Percentiles rank a stretch among this genome's conserved stretches.
Evolutionary conservation across 805 yeast genomes (phyloP).

Genomic region (Nakazawaea ernobii): DNA sequence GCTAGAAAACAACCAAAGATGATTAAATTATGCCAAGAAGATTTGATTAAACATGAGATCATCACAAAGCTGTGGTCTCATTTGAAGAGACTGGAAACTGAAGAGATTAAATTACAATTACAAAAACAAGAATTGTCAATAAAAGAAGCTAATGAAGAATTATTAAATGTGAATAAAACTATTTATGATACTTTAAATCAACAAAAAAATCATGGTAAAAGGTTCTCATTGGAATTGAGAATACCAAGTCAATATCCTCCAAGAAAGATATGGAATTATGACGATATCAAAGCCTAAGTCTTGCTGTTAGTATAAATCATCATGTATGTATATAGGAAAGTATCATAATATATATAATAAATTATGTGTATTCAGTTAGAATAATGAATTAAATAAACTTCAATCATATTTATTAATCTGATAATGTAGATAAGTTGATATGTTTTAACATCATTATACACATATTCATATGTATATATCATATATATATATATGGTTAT

Average conservation of each 20-base stretch:
- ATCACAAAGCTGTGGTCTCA: conserved; percentile 79
- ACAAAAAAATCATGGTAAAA: conserved; percentile 35
- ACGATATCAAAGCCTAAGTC: neutral
- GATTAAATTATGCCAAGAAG: conserved; percentile 71
- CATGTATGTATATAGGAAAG: neutral
- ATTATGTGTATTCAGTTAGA: neutral
- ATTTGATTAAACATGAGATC: conserved; percentile 76
- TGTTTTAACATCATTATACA: conserved; percentile 1
- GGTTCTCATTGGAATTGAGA: conserved; percentile 80
- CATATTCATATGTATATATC: too few species aligned
- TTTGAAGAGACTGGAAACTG: conserved; percentile 47
- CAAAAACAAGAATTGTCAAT: conserved; percentile 61
- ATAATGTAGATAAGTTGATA: conserved; percentile 10
- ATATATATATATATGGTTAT: too few species aligned
- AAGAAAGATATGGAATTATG: conserved; percentile 63
- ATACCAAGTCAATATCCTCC: conserved; percentile 92
- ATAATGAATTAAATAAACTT: neutral
- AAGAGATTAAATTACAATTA: conserved; percentile 33
- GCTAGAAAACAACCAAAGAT: conserved; percentile 83
- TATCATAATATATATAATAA: neutral
- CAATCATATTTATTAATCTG: conserved; percentile 3
- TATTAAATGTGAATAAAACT: conserved; percentile 43
- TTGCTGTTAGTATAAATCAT: neutral
- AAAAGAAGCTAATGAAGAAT: conserved; percentile 65
- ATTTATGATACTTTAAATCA: conserved; percentile 60